Evolutionary conservation across 495 filamentous ascomycete genomes (phyloP).

Genomic region (Entonaema liquescens): DNA sequence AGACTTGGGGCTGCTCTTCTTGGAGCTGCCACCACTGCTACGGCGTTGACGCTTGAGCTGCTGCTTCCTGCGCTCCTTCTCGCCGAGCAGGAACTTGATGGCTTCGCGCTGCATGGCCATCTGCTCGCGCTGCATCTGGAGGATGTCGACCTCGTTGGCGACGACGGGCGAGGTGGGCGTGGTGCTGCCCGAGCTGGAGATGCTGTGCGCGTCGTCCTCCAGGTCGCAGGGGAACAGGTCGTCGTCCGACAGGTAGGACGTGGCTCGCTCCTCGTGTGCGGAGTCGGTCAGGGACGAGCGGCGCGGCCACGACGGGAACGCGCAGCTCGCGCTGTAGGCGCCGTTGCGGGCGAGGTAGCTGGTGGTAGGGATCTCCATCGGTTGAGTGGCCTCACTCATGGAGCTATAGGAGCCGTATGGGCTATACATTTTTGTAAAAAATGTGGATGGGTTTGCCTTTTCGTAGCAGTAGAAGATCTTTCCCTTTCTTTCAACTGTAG

Average conservation of each 20-base stretch:
- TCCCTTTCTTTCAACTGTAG: neutral
- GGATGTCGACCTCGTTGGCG: conserved; percentile 51
- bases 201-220: conserved; percentile 56
- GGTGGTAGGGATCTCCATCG: conserved; percentile 62
- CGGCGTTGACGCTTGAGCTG: conserved; percentile 44
- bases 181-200: conserved; percentile 56
- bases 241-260: conserved; percentile 61
- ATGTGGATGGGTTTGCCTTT: conserved; percentile 26
- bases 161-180: conserved; percentile 48
- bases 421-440: conserved; percentile 52
- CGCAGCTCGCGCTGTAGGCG: conserved; percentile 53
- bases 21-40: conserved; percentile 43
- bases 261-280: conserved; percentile 49
- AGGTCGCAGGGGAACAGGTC: conserved; percentile 54
- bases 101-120: conserved; percentile 57
- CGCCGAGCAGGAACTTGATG: conserved; percentile 51
- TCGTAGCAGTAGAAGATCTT: conserved; percentile 3
- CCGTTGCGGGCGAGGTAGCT: conserved; percentile 49
- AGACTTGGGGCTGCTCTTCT: conserved; percentile 54
- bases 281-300: conserved; percentile 54
- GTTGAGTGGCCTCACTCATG: conserved; percentile 53
- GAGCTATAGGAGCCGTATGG: conserved; percentile 57
- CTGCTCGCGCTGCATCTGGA: conserved; percentile 55
- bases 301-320: conserved; percentile 62
- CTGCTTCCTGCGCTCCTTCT: conserved; percentile 56